Conservation (phyloP, 176 grass and related monocot species). For the Aegilops speltoides region DNA sequence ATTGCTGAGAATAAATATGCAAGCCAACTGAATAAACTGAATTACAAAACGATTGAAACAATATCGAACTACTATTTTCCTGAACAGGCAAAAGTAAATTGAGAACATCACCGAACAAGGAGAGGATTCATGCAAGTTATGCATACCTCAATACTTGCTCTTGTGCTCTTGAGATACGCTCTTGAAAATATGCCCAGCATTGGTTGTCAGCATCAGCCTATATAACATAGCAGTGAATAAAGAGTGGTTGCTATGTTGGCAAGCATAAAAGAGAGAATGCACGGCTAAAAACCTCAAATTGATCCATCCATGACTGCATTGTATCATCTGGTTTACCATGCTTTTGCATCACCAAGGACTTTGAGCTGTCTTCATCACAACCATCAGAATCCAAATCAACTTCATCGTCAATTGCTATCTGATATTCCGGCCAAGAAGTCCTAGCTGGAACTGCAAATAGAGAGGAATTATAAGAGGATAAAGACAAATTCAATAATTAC, state of each 20-base stretch:
- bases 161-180: constrained; percentile 60
- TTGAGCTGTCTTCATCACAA: constrained; percentile 56
- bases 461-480: constrained; percentile 25
- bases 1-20: not conserved
- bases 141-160: constrained; percentile 81
- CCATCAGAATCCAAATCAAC: constrained; percentile 50
- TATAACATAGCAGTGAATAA: constrained; percentile 31
- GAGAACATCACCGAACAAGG: not conserved
- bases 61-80: not conserved
- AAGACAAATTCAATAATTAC: not conserved
- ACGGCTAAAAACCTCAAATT: constrained; percentile 71
- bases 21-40: constrained; percentile 1
- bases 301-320: constrained; percentile 67
- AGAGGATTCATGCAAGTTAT: constrained; percentile 19
- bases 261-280: not conserved
- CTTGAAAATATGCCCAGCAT: constrained; percentile 90
- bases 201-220: constrained; percentile 93
- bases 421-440: constrained; percentile 81
- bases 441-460: constrained; percentile 54
- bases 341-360: constrained; percentile 55
- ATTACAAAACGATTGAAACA: not conserved
- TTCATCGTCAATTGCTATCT: constrained; percentile 74
- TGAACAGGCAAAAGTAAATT: not conserved
- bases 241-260: not conserved
- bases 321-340: constrained; percentile 61